Conservation (phyloP, 306 rosid species). For the Trifolium repens region DNA sequence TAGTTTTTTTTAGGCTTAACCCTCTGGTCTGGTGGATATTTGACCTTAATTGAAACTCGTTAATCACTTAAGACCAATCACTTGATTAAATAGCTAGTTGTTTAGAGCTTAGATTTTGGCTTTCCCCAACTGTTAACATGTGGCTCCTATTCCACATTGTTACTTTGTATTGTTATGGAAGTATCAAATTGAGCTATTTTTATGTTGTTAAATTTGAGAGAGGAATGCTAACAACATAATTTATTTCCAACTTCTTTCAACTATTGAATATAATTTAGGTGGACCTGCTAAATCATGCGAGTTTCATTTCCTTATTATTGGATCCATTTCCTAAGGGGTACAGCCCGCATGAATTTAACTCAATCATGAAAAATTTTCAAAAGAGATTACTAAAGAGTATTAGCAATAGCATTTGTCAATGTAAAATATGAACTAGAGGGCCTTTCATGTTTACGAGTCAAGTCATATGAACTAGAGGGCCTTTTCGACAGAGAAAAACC, state of each 20-base stretch:
- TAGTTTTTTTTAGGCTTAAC: too few relatives aligned
- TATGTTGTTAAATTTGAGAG: not conserved
- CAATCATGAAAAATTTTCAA: not conserved
- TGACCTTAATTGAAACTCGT: not conserved
- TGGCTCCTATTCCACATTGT: not conserved
- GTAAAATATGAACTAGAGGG: slow-evolving; percentile 4
- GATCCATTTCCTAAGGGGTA: not conserved
- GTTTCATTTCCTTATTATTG: not conserved
- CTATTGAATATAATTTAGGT: not conserved
- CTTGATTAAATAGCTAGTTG: not conserved
- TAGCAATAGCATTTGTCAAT: not conserved
- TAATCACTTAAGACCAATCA: not conserved
- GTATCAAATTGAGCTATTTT: not conserved
- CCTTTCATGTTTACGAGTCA: slow-evolving; percentile 15
- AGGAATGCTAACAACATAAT: not conserved
- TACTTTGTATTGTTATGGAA: not conserved
- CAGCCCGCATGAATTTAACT: not conserved
- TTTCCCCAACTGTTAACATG: not conserved
- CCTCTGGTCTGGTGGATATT: too few relatives aligned
- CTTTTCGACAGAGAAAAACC: not conserved
- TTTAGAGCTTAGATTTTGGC: not conserved
- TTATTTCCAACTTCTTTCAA: not conserved
- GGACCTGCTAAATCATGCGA: not conserved
- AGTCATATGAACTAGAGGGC: slow-evolving; percentile 12
- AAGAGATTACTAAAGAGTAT: not conserved